These are phyloP conservation scores for Lentinula lateritia DNA, from an alignment of 768 basidiomycete genomes.

Conservation along the genomic window DNA sequence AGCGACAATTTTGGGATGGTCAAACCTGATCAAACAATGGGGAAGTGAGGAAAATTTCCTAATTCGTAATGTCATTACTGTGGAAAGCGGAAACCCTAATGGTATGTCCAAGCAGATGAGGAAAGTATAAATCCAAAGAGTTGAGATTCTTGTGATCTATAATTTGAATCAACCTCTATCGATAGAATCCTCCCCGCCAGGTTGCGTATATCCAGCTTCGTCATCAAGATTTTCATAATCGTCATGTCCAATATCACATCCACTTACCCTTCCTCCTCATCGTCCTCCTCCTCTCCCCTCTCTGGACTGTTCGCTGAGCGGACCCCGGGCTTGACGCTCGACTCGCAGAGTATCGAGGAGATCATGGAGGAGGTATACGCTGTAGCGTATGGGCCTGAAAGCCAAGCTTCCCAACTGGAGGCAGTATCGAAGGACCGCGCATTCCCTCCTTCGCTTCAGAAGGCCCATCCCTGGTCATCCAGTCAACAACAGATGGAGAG, in stretches of 20 bases:
- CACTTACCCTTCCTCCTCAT: neutral
- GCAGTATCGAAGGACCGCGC: neutral
- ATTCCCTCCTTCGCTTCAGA: neutral
- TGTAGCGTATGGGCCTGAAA: neutral
- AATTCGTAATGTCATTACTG: neutral
- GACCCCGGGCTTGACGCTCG: neutral
- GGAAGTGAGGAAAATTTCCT: neutral
- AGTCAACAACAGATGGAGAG: neutral
- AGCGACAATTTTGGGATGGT: neutral
- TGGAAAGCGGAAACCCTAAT: neutral
- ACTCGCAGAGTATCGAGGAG: neutral
- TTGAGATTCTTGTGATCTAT: neutral
- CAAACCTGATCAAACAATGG: neutral
- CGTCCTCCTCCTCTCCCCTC: neutral
- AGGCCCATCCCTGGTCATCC: neutral
- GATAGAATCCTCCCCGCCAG: neutral
- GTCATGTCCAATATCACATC: neutral
- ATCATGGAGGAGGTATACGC: neutral
- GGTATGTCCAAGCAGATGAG: neutral
- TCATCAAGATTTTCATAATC: neutral
- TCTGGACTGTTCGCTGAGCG: neutral
- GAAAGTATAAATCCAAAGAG: neutral
- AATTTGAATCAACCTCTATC: neutral
- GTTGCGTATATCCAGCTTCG: neutral
- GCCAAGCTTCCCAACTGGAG: neutral